Evolutionary conservation across 805 yeast genomes (phyloP).

Genomic region (Debaryomyces hansenii): DNA sequence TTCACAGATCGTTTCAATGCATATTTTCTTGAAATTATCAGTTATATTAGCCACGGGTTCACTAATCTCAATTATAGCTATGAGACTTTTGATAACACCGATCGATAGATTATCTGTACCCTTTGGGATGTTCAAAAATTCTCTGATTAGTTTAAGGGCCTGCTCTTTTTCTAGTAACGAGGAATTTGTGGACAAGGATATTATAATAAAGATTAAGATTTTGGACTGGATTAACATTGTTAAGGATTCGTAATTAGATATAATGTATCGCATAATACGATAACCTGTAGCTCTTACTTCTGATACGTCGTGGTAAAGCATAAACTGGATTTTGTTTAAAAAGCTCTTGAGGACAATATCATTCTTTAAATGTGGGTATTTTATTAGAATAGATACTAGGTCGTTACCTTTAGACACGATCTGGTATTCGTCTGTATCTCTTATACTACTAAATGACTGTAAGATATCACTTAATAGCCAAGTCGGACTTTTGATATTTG

Average conservation of each 20-base stretch:
- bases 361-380: slow-evolving; percentile 58
- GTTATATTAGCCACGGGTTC: slow-evolving; percentile 12
- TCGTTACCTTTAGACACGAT: slow-evolving; percentile 65
- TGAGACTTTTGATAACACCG: slow-evolving; percentile 67
- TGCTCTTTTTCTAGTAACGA: slow-evolving; percentile 67
- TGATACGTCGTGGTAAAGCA: slow-evolving; percentile 56
- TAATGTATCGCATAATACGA: slow-evolving; percentile 65
- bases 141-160: slow-evolving; percentile 69
- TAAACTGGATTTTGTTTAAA: slow-evolving; percentile 55
- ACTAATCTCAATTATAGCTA: slow-evolving; percentile 56
- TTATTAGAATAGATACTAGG: slow-evolving; percentile 54
- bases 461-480: slow-evolving; percentile 66
- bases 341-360: slow-evolving; percentile 64
- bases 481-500: slow-evolving; percentile 32
- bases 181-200: slow-evolving; percentile 61
- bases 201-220: slow-evolving; percentile 62
- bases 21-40: slow-evolving; percentile 43
- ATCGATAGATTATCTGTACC: slow-evolving; percentile 56
- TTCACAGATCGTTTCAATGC: slow-evolving; percentile 43
- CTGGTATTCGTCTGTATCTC: slow-evolving; percentile 48
- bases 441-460: slow-evolving; percentile 51
- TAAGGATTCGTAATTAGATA: slow-evolving; percentile 55
- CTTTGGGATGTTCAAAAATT: slow-evolving; percentile 50
- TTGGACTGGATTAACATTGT: slow-evolving; percentile 52
- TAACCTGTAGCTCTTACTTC: slow-evolving; percentile 76